A percentile compares a stretch with the other conserved stretches of the same genome.
Evolutionary conservation across 2,329 filamentous ascomycete species (phyloP).

Genomic region (Pseudocercospora macadamiae): DNA sequence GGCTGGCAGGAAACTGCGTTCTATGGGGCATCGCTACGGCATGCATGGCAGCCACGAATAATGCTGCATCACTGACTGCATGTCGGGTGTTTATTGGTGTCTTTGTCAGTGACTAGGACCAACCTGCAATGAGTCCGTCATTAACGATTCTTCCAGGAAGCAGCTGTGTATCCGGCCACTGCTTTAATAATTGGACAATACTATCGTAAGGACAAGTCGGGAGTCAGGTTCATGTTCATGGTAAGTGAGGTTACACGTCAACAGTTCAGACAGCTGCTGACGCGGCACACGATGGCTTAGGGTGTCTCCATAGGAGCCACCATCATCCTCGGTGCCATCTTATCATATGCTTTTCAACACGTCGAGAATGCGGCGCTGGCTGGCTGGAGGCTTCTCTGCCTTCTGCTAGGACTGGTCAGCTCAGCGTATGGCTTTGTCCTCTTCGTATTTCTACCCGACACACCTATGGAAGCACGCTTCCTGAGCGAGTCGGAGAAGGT

Average conservation of each 20-base stretch:
- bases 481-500: background rate
- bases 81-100: conserved; percentile 68
- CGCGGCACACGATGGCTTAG: background rate
- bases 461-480: conserved; percentile 1
- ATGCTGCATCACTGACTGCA: conserved; percentile 60
- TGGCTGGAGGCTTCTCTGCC: conserved; percentile 5
- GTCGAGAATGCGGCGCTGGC: conserved; percentile 5
- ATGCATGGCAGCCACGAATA: conserved; percentile 61
- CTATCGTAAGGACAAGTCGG: conserved; percentile 8
- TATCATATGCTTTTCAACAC: conserved; percentile 8
- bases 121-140: background rate
- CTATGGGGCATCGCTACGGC: conserved; percentile 64
- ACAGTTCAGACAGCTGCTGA: background rate
- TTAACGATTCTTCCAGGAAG: conserved; percentile 48
- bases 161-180: conserved; percentile 68
- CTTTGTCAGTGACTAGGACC: conserved; percentile 43
- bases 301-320: conserved; percentile 7
- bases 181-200: conserved; percentile 66
- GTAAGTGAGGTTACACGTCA: background rate
- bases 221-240: conserved; percentile 5
- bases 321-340: background rate
- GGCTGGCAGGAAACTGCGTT: conserved; percentile 62
- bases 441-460: background rate
- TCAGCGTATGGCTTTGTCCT: background rate
- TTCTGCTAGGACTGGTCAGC: conserved; percentile 7